phyloP scores from a whole-genome alignment of 768 basidiomycete species.

The Trametes cinnabarina region DNA sequence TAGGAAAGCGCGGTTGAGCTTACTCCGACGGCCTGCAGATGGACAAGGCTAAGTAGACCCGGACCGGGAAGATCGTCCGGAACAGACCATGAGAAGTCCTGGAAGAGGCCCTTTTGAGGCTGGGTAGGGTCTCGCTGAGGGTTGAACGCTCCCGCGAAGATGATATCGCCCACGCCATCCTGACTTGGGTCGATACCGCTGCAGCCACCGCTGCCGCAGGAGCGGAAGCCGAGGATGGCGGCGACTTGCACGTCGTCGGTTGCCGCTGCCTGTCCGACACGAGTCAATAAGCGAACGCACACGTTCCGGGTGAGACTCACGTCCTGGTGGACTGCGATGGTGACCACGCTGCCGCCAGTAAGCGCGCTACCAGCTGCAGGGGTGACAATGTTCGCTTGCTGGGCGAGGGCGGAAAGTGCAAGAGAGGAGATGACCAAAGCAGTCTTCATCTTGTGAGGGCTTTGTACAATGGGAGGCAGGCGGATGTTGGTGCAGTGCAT shows the following conservation, averaged over 20 bases:
- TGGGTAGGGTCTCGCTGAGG: conserved; percentile 34
- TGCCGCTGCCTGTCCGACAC: conserved; percentile 32
- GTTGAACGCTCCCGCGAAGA: conserved; percentile 46
- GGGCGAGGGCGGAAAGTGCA: conserved; percentile 38
- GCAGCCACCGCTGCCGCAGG: conserved; percentile 32
- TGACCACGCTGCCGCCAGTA: conserved; percentile 37
- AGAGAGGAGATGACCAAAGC: conserved; percentile 29
- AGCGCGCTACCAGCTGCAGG: conserved; percentile 39
- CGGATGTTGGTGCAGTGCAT: too few species aligned
- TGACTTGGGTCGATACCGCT: conserved; percentile 18
- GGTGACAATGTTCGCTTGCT: conserved; percentile 39
- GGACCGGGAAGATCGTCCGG: conserved; percentile 24
- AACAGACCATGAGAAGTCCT: conserved; percentile 45
- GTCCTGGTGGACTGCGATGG: conserved; percentile 41
- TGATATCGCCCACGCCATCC: conserved; percentile 39
- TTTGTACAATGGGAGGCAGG: background rate
- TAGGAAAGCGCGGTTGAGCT: background rate
- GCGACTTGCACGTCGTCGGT: conserved; percentile 44
- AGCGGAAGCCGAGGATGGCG: conserved; percentile 43
- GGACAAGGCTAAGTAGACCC: conserved; percentile 2
- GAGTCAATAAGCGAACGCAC: background rate
- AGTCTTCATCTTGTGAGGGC: conserved; percentile 18
- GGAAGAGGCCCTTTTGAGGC: conserved; percentile 37
- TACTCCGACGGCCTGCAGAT: conserved; percentile 16
- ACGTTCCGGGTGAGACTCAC: conserved; percentile 1